Base-by-base conservation (phyloP, 2,329 filamentous ascomycete species). In the Chaetomiaceae sp. region DNA sequence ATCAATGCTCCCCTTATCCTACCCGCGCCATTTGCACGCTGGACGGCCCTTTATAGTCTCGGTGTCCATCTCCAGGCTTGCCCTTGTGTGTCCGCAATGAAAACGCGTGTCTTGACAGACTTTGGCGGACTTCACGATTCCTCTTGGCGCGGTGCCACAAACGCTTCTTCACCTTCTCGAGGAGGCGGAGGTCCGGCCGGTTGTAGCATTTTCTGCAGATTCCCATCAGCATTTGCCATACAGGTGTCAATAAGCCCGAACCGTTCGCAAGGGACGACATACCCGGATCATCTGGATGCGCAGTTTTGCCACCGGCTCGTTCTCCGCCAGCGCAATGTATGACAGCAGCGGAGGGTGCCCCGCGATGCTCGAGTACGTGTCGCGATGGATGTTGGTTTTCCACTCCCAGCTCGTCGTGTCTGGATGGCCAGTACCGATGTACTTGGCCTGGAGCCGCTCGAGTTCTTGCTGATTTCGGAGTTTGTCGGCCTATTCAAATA, bases 391-490 rank as follows among this genome's bases (percentile, higher is more conserved):
- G 75, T 97, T 99, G 55, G 88, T 91, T 46, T 87, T 87, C 90
- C 91, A 99, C 74, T 99, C 94, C 84, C 94, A 94, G 71, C 90
- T 95, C 23, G 90, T 95, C 13, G 92, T 97, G 74, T 99, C 94
- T 38, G 92, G 89, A 71, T 96, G 91, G 21, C 94, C 94, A 4
- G 94, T 97, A 62, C 94, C 94, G 65, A 99, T 80, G 76, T 94
- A 96, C 66, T 95, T 95, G 66, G 91, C 86, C 73, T 99, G 94
- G 16, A 97, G 87, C 60, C 90, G 86, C 73, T 99, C 94, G 67
- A 99, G 91, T 71, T 99, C 94, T 73, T 99, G 94, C 64, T 96
- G 89, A 9, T 90, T 94, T 68, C 94, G 91, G 61, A 99, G 87
- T 75, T 99, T 99, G 76, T 99, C 94, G 72, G 94, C 94, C 94